Conservation (phyloP, 2,329 filamentous ascomycete genomes). For the Aspergillus texensis region DNA sequence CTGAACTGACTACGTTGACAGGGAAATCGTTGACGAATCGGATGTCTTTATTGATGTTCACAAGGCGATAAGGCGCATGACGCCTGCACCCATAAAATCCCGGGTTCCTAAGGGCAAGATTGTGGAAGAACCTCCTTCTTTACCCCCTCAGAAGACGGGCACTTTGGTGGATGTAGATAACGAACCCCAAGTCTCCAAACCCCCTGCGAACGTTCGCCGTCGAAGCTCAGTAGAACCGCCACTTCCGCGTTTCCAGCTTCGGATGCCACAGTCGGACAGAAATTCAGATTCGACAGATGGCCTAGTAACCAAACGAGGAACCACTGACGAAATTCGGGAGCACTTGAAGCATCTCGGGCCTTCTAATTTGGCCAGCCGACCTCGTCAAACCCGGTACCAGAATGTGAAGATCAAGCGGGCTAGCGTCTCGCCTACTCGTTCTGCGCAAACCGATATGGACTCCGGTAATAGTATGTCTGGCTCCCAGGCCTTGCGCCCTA, state of each 20-base stretch:
- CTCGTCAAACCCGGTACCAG: constrained; percentile 63
- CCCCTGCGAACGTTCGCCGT: constrained; percentile 24
- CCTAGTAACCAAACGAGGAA: constrained; percentile 50
- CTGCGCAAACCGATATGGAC: constrained; percentile 38
- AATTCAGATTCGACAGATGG: constrained; percentile 30
- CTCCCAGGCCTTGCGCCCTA: constrained; percentile 28
- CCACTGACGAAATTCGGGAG: constrained; percentile 59
- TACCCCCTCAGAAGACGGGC: constrained; percentile 35
- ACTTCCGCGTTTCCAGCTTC: constrained; percentile 43
- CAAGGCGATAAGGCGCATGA: constrained; percentile 89
- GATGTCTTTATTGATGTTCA: constrained; percentile 98
- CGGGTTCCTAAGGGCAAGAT: constrained; percentile 63
- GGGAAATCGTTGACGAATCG: constrained; percentile 98
- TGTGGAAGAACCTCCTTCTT: constrained; percentile 49
- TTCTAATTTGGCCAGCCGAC: constrained; percentile 63
- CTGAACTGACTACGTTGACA: constrained; percentile 38
- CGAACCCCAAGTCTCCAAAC: constrained; percentile 31
- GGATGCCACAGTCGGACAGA: constrained; percentile 37
- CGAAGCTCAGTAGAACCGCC: constrained; percentile 40
- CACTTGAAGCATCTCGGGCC: constrained; percentile 67
- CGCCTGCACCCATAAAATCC: constrained; percentile 74
- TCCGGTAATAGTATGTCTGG: constrained; percentile 48
- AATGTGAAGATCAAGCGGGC: constrained; percentile 68
- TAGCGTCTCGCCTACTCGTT: constrained; percentile 36
- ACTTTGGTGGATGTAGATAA: constrained; percentile 52